Base-by-base conservation (phyloP, 129 eudicot genomes). In the Helichrysum umbraculigerum region DNA sequence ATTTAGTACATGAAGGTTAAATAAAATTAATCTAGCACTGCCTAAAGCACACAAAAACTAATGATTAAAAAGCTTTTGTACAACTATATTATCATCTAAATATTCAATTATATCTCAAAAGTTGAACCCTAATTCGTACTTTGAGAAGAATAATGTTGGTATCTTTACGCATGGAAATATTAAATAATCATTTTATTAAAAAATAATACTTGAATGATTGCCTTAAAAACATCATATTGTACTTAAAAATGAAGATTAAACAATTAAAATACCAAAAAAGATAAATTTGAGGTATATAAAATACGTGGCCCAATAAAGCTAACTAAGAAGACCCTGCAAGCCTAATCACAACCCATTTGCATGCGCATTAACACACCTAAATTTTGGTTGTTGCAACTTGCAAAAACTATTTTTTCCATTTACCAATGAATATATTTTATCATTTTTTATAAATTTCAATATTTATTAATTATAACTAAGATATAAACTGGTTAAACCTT, bases 251-350 rank as follows among this genome's bases (percentile, higher is more conserved):
- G 19, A 21, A 33, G 3, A 68, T 19, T 68, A 17, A 63, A 34
- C 50, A 50, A 30, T 47, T 15, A 62, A 16, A 77, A 42, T 57
- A 50, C 14, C 1, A 20, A 63, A 0, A 33, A 20, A 20, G 17
- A 71, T 34, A 33, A 22, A 7, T 61, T 3, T 21, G 32, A 17
- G 29, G 1, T 29, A 64, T 66, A 66, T 44, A 50, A 73, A 7
- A 41, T 54, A 73, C 83, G 58, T 79, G 75, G 67, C 83, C 79
- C 79, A 28, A 79, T 79, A 79, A 79, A 79, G 83, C 79, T 47
- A 73, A 61, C 74, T 66, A 52, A 72, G 34, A 78, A 78, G 21
- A 66, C 74, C 83, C 19, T 63, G 74, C 29, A 70, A 44, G 74
- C 62, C 74, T 79, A 79, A 79, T 79, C 79, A 79, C 60, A 66